These are phyloP conservation scores for Candida morakotiae DNA, from an alignment of 805 yeast genomes.

Conservation along the genomic window DNA sequence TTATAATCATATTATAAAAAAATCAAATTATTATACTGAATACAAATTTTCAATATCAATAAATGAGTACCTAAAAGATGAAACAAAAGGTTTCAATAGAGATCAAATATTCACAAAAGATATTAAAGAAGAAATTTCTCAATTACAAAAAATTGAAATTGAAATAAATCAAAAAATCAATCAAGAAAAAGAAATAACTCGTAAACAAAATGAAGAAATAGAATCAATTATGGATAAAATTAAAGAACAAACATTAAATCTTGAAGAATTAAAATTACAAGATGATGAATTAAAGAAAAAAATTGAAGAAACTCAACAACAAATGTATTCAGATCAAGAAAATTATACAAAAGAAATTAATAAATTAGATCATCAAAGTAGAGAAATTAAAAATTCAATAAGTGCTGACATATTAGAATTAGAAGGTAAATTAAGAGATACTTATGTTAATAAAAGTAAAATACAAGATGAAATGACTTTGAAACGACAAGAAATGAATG, in stretches of 20 bases:
- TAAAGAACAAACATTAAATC: conserved; percentile 55
- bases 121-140: conserved; percentile 43
- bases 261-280: conserved; percentile 52
- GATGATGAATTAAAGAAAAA: conserved; percentile 14
- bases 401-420: conserved; percentile 49
- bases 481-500: conserved; percentile 46
- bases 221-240: conserved; percentile 55
- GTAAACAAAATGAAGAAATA: conserved; percentile 49
- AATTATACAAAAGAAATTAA: conserved; percentile 60
- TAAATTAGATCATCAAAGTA: conserved; percentile 55
- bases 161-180: conserved; percentile 40
- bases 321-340: conserved; percentile 2
- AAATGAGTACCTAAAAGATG: conserved; percentile 9
- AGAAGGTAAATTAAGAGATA: conserved; percentile 43
- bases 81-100: conserved; percentile 1
- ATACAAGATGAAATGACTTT: conserved; percentile 42
- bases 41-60: conserved; percentile 40
- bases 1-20: conserved; percentile 53
- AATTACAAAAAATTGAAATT: conserved; percentile 25
- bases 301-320: conserved; percentile 3
- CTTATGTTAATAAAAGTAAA: conserved; percentile 51
- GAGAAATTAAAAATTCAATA: conserved; percentile 42
- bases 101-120: conserved; percentile 33
- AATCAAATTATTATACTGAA: conserved; percentile 24
- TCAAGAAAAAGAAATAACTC: conserved; percentile 53